Conservation (phyloP, 192 early-diverging fungal genomes). For the Paraglomus brasilianum region DNA sequence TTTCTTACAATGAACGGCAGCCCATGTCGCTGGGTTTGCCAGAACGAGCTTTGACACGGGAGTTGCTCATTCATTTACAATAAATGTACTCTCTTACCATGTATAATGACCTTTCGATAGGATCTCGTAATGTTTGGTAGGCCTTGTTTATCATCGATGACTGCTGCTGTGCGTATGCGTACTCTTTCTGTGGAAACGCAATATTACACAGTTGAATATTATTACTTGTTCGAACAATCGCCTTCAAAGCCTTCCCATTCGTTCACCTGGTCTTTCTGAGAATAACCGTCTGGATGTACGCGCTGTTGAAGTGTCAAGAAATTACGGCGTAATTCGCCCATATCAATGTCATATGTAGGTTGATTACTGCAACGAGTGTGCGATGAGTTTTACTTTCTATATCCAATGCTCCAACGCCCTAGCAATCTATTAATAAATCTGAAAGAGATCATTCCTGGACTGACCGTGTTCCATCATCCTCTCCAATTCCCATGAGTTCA, state of each 20-base stretch:
- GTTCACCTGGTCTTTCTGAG: constrained; percentile 56
- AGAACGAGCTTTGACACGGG: too few relatives aligned
- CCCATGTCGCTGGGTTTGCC: too few relatives aligned
- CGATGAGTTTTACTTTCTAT: constrained; percentile 22
- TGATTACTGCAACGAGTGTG: constrained; percentile 32
- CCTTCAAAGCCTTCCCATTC: background rate
- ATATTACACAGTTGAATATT: background rate
- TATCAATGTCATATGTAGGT: constrained; percentile 68
- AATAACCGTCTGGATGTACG: constrained; percentile 84
- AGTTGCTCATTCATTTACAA: too few relatives aligned
- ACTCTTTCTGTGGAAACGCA: constrained; percentile 52
- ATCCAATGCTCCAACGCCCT: too few relatives aligned
- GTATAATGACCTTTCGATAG: constrained; percentile 79
- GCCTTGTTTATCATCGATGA: constrained; percentile 88
- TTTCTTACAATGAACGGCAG: background rate
- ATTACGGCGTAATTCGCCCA: constrained; percentile 52
- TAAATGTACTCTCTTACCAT: constrained; percentile 43
- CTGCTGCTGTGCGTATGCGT: constrained; percentile 62
- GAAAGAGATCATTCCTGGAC: too few relatives aligned
- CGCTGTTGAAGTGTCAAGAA: constrained; percentile 78
- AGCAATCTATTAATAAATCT: too few relatives aligned
- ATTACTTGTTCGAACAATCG: background rate
- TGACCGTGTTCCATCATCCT: too few relatives aligned
- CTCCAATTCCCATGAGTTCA: constrained; percentile 51
- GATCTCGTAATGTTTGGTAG: constrained; percentile 75